Base-by-base conservation (phyloP, 202 grass and related monocot genomes). In the Eragrostis tef region DNA sequence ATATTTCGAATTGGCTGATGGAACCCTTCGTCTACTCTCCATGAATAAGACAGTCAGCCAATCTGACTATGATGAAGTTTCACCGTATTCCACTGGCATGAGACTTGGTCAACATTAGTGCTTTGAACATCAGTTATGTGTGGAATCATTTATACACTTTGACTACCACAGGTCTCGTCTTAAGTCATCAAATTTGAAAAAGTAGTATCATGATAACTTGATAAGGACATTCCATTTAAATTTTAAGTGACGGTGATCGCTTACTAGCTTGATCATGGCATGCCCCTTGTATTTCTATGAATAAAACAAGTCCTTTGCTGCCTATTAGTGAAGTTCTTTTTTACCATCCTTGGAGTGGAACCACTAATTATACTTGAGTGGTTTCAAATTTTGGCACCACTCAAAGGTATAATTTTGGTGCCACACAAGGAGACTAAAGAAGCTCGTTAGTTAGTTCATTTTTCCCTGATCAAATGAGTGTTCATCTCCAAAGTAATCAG, bases 101-200 rank as follows among this genome's bases (percentile, higher is more conserved):
- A 25, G 9, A 53, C 22, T 2, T 6, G 3, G 78, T 81, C 66
- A 60, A 46, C 29, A 20, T n/a, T 16, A 19, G 58, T 45, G 25
- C 52, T 48, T 71, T 70, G 78, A 71, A 71, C 50, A 81, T 70
- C 77, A 69, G 43, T 70, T 71, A 71, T 14, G 24, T 45, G 78
- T 59, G 51, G 39, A 81, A 44, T 57, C 50, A 69, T 69, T 45
- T 44, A 58, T 80, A 14, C 34, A 70, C 45, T 57, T 80, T 57
- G 50, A 58, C 34, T 17, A 60, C 17, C 16, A 47, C 39, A 59
- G 65, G 58, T 46, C 43, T 46, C 20, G 34, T 39, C 1, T 5
- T 2, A 11, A 59, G 52, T 15, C 66, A 34, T 31, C 78, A 60
- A 6, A 31, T 60, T 71, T 71, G 66, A 59, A 80, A 31, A 31